Percentiles rank a stretch among this genome's conserved stretches.
These are phyloP conservation scores for Cyclotella sp. DNA, from an alignment of 108 stramenopile genomes.

Conservation along the genomic window DNA sequence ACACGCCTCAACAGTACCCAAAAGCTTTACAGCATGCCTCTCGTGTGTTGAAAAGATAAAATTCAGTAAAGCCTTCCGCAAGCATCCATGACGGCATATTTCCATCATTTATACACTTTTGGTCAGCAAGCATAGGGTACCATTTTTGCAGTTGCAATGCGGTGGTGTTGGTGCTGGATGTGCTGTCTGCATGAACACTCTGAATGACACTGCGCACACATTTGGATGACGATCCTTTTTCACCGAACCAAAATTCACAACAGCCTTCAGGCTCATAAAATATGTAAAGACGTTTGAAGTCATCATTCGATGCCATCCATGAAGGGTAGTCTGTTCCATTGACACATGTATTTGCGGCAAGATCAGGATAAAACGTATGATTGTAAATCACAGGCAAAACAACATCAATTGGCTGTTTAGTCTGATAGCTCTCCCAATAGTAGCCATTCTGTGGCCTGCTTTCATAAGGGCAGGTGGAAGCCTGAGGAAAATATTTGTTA, in stretches of 20 bases:
- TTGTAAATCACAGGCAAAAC: constrained; percentile 18
- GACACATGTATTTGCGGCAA: constrained; percentile 16
- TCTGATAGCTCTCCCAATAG: constrained; percentile 33
- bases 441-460: constrained; percentile 17
- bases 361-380: constrained; percentile 34
- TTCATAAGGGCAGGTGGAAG: constrained; percentile 38
- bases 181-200: constrained; percentile 1
- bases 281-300: constrained; percentile 20
- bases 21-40: constrained; percentile 31
- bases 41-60: constrained; percentile 27
- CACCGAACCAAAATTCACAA: constrained; percentile 34
- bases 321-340: constrained; percentile 37
- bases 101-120: constrained; percentile 28
- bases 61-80: constrained; percentile 11
- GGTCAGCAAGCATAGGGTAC: constrained; percentile 32
- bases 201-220: constrained; percentile 32
- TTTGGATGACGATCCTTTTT: background rate
- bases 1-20: constrained; percentile 25
- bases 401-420: background rate
- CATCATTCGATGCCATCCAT: constrained; percentile 33
- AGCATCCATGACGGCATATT: constrained; percentile 24
- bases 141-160: constrained; percentile 18
- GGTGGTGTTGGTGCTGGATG: constrained; percentile 7
- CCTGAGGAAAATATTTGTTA: constrained; percentile 22
- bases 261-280: constrained; percentile 20